These are phyloP conservation scores for Ganoderma multipileum DNA, from an alignment of 1,284 basidiomycete genomes.

Conservation along the genomic window DNA sequence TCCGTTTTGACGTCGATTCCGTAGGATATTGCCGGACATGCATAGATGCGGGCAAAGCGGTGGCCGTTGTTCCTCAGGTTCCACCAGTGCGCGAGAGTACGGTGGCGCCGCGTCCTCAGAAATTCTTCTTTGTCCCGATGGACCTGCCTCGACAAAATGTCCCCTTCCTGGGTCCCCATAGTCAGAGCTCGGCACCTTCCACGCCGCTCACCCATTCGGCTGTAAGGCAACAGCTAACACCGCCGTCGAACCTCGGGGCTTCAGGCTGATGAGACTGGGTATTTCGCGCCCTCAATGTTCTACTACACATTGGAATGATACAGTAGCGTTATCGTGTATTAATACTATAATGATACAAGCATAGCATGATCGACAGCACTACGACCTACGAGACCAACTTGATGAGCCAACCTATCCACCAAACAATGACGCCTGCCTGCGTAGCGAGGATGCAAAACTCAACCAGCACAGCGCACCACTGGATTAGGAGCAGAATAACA, in stretches of 20 bases:
- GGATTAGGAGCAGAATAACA: conserved; percentile 61
- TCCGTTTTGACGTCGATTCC: background rate
- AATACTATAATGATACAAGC: conserved; percentile 32
- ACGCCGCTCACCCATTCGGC: too few species aligned
- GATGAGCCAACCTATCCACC: conserved; percentile 77
- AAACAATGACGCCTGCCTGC: conserved; percentile 61
- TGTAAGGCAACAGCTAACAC: background rate
- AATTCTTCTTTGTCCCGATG: background rate
- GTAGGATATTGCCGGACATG: conserved; percentile 54
- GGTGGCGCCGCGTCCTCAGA: background rate
- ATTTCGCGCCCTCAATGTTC: background rate
- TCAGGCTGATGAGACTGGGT: background rate
- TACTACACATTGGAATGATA: conserved; percentile 12
- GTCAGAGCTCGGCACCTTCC: background rate
- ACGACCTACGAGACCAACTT: conserved; percentile 54
- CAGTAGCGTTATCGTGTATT: conserved; percentile 20
- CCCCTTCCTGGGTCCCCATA: background rate
- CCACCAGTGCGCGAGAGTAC: background rate
- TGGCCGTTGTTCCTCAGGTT: conserved; percentile 26
- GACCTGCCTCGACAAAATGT: background rate
- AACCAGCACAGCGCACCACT: conserved; percentile 65
- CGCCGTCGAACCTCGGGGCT: background rate
- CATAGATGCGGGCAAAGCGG: conserved; percentile 52
- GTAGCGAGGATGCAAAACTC: conserved; percentile 61
- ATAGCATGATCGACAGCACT: conserved; percentile 29